Conservation (phyloP, 2,329 filamentous ascomycete species). For the Penicillium oxalicum region DNA sequence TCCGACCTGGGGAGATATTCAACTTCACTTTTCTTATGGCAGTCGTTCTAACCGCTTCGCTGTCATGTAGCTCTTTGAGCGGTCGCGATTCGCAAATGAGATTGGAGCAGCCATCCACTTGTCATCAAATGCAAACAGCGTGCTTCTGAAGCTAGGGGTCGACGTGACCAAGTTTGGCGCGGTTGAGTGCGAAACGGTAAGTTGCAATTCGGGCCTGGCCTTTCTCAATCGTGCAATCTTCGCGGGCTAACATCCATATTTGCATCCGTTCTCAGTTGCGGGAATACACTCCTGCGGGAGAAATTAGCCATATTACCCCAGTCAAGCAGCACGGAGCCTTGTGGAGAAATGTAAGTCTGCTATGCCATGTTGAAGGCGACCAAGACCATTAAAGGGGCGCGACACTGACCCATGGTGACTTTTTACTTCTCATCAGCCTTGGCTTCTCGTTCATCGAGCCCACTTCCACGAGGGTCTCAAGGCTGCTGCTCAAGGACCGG, state of each 20-base stretch:
- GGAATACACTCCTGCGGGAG: slow-evolving; percentile 37
- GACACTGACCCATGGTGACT: no score
- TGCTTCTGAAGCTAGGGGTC: slow-evolving; percentile 46
- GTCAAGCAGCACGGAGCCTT: slow-evolving; percentile 16
- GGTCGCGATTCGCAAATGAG: slow-evolving; percentile 52
- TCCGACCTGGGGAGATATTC: no score
- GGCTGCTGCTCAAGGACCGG: slow-evolving; percentile 36
- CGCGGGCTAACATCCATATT: no score
- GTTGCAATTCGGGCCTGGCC: neutral
- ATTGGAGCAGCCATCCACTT: slow-evolving; percentile 58
- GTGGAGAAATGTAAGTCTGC: slow-evolving; percentile 27
- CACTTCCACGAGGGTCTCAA: slow-evolving; percentile 51
- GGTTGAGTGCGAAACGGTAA: slow-evolving; percentile 28
- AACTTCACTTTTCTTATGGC: no score
- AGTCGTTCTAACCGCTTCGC: neutral
- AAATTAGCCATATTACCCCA: slow-evolving; percentile 24
- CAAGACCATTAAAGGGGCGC: no score
- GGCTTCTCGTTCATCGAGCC: slow-evolving; percentile 52
- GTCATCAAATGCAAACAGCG: slow-evolving; percentile 55
- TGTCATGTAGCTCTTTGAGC: slow-evolving; percentile 46
- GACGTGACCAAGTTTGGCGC: slow-evolving; percentile 38
- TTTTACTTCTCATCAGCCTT: slow-evolving; percentile 26
- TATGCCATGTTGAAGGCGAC: no score
- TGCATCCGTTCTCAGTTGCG: slow-evolving; percentile 18
- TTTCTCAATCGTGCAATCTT: neutral